These are phyloP conservation scores for Vitis labrusca DNA, from an alignment of 164 flowering plant genomes.

Conservation along the genomic window DNA sequence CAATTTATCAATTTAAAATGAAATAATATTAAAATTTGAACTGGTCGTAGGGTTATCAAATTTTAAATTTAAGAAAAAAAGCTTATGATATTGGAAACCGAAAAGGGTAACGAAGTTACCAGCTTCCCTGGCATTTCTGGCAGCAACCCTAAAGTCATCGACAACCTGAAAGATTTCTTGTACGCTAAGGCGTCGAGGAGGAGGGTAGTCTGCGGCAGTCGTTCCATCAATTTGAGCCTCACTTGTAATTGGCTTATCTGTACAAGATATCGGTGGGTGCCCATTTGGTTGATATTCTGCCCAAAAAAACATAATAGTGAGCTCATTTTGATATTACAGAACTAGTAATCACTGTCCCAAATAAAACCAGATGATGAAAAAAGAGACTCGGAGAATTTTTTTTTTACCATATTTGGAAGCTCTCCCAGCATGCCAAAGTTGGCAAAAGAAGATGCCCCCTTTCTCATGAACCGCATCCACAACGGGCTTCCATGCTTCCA, in stretches of 20 bases:
- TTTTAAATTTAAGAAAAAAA: too few species aligned
- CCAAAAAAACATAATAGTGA: neutral
- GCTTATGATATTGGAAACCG: too few species aligned
- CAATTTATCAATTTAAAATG: too few species aligned
- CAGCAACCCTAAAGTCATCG: constrained; percentile 29
- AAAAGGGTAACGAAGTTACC: constrained; percentile 8
- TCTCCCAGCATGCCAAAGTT: constrained; percentile 10
- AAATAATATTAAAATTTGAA: too few species aligned
- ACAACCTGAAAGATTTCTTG: constrained; percentile 29
- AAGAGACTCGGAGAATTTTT: too few species aligned
- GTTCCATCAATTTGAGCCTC: constrained; percentile 1
- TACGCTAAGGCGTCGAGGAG: constrained; percentile 16
- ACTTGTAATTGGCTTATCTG: constrained; percentile 18
- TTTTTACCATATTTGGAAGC: too few species aligned
- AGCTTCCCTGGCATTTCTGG: constrained; percentile 34
- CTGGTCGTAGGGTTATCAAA: too few species aligned
- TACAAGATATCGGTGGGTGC: constrained; percentile 30
- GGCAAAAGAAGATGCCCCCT: constrained; percentile 22
- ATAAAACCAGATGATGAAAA: too few species aligned
- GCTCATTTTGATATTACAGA: too few species aligned
- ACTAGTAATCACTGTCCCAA: too few species aligned
- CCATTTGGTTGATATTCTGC: constrained; percentile 32
- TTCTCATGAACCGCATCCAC: constrained; percentile 25
- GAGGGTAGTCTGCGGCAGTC: neutral
- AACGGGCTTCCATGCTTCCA: constrained; percentile 21